Conservation (phyloP, 2,329 filamentous ascomycete genomes). For the Cryphonectria parasitica region DNA sequence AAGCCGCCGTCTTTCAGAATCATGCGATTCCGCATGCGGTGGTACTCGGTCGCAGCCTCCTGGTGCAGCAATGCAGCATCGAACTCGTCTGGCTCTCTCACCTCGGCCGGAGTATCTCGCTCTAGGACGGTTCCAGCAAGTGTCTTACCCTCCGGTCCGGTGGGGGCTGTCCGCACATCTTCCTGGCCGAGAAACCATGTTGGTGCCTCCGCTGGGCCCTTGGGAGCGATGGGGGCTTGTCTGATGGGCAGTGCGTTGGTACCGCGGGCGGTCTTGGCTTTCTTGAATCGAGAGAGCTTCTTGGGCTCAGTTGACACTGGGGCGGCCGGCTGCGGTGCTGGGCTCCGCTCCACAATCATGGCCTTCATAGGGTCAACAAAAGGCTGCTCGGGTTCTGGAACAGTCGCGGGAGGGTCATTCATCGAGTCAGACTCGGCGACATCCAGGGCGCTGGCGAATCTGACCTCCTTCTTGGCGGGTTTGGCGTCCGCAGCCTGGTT, state of each 20-base stretch:
- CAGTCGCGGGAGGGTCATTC: constrained; percentile 34
- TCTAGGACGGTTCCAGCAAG: constrained; percentile 65
- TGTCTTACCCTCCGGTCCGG: constrained; percentile 56
- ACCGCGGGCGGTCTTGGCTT: constrained; percentile 37
- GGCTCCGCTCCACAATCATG: constrained; percentile 37
- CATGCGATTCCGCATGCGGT: constrained; percentile 79
- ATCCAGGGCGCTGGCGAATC: constrained; percentile 77
- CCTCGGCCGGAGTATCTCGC: constrained; percentile 45
- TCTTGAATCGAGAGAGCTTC: constrained; percentile 59
- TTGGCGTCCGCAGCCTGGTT: constrained; percentile 29
- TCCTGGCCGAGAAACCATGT: constrained; percentile 44
- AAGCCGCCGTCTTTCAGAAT: constrained; percentile 86
- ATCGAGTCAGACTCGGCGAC: constrained; percentile 55
- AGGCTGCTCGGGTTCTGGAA: constrained; percentile 34
- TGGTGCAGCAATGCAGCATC: constrained; percentile 74
- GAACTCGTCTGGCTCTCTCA: constrained; percentile 62
- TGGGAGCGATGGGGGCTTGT: constrained; percentile 33
- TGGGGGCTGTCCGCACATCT: constrained; percentile 43
- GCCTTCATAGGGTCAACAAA: constrained; percentile 32
- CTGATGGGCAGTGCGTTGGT: constrained; percentile 15
- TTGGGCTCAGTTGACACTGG: constrained; percentile 35
- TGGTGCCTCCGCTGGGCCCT: constrained; percentile 51
- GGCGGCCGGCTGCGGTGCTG: constrained; percentile 22
- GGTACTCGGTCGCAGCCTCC: constrained; percentile 82
- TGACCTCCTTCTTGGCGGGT: constrained; percentile 69